Conservation (phyloP, 306 rosid species). For the Betula pendula region DNA sequence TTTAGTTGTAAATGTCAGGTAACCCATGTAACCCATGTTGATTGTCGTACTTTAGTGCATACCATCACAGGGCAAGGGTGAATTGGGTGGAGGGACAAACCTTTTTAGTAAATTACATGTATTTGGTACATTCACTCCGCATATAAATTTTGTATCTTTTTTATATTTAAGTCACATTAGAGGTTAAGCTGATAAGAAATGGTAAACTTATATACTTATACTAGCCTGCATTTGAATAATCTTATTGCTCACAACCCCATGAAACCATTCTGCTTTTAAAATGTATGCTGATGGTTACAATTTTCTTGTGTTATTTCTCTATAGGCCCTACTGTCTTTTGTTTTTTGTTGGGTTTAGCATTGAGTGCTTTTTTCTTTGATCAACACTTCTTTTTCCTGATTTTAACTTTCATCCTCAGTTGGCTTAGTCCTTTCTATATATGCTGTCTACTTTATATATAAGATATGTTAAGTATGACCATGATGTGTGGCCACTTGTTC, state of each 20-base stretch:
- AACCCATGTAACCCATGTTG: neutral
- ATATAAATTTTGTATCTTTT: too few relatives aligned
- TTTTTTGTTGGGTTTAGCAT: neutral
- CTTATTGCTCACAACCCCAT: neutral
- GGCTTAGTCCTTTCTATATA: neutral
- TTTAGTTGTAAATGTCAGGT: neutral
- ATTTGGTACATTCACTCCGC: too few relatives aligned
- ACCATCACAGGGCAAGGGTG: too few relatives aligned
- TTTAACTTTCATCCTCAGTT: neutral
- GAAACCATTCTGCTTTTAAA: neutral
- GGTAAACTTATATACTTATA: neutral
- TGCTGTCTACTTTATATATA: neutral
- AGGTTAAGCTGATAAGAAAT: too few relatives aligned
- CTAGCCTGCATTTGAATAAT: neutral
- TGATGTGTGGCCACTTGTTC: too few relatives aligned
- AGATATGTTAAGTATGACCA: neutral
- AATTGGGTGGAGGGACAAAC: too few relatives aligned
- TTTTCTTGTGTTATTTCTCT: neutral
- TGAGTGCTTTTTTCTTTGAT: neutral
- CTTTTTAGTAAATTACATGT: too few relatives aligned
- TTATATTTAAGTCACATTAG: too few relatives aligned
- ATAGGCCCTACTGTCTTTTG: neutral
- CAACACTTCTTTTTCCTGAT: neutral
- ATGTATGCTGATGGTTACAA: neutral
- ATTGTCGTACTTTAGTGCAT: neutral